phyloP scores from a whole-genome alignment of 352 stramenopile genomes.

The Globisporangium abappressorium region DNA sequence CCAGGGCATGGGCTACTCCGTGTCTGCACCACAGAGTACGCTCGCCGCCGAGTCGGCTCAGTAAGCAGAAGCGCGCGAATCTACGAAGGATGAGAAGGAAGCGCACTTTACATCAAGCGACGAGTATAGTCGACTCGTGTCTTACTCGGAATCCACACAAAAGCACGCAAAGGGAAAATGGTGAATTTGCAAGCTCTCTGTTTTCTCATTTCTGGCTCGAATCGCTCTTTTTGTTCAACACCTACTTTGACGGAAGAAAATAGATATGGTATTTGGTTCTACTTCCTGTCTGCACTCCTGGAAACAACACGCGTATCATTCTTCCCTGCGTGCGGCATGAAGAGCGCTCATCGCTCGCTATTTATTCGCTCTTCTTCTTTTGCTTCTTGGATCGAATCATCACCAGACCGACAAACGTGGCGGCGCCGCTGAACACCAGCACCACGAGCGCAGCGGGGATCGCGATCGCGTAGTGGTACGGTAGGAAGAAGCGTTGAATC shows the following conservation, averaged over 20 bases:
- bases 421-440: conserved; percentile 78
- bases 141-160: background rate
- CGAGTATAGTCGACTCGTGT: background rate
- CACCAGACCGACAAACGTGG: conserved; percentile 86
- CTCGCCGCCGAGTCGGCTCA: conserved; percentile 41
- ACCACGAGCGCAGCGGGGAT: conserved; percentile 85
- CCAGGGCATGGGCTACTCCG: conserved; percentile 80
- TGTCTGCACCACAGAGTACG: conserved; percentile 66
- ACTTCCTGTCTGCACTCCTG: background rate
- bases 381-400: conserved; percentile 87
- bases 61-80: conserved; percentile 22
- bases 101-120: background rate
- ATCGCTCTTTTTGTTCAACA: conserved; percentile 7
- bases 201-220: background rate
- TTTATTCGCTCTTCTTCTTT: conserved; percentile 41
- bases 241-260: conserved; percentile 12
- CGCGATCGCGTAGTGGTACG: conserved; percentile 87
- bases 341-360: background rate
- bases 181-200: background rate
- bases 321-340: background rate
- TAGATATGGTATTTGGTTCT: conserved; percentile 13
- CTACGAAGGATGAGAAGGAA: background rate
- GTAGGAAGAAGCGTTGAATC: conserved; percentile 83
- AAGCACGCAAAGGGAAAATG: background rate
- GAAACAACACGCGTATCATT: background rate